Evolutionary conservation across 306 rosid species (phyloP).

Genomic region (Acacia crassicarpa): DNA sequence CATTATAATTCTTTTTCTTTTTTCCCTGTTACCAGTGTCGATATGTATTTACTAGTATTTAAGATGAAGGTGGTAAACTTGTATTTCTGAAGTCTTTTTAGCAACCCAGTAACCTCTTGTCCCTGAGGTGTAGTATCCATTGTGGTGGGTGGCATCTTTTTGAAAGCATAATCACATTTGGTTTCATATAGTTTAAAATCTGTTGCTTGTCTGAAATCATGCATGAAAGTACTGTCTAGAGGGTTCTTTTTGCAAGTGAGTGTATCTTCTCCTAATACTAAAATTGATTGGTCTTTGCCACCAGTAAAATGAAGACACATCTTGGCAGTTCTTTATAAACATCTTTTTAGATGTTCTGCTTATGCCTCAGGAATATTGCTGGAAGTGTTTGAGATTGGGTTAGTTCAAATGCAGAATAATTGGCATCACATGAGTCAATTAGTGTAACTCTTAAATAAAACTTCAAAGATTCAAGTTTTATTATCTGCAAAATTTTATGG

Average conservation of each 20-base stretch:
- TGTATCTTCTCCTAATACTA: slow-evolving; percentile 12
- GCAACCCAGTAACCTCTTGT: slow-evolving; percentile 1
- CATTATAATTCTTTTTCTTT: background rate
- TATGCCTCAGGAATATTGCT: slow-evolving; percentile 2
- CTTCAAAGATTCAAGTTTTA: background rate
- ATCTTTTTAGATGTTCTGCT: background rate
- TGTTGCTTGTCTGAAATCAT: background rate
- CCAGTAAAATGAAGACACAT: background rate
- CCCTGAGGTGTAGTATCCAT: background rate
- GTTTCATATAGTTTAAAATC: background rate
- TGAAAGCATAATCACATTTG: background rate
- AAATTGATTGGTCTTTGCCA: background rate
- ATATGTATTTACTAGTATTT: background rate
- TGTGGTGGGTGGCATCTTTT: background rate
- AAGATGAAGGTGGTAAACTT: background rate
- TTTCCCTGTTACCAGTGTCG: background rate
- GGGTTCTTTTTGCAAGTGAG: background rate
- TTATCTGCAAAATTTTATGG: slow-evolving; percentile 12
- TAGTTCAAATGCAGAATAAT: slow-evolving; percentile 7
- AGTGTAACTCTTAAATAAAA: background rate
- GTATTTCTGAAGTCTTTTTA: background rate
- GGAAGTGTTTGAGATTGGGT: background rate
- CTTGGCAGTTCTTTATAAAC: background rate
- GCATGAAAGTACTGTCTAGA: background rate
- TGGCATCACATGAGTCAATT: background rate